Conservation (phyloP, 768 basidiomycete genomes). For the Sporobolomyces pararoseus region DNA sequence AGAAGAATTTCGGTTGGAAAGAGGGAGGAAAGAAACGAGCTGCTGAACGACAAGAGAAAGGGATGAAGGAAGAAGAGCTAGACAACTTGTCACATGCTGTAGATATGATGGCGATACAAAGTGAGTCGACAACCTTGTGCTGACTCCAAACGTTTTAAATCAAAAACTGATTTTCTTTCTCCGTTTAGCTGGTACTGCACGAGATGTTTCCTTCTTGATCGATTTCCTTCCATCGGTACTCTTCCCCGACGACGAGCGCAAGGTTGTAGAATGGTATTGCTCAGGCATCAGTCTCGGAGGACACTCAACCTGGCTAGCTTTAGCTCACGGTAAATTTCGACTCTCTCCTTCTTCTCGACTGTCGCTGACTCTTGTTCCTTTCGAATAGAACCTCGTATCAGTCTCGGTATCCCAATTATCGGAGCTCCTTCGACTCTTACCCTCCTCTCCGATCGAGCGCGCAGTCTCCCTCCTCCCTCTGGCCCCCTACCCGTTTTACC, state of each 20-base stretch:
- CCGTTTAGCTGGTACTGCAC: conserved; percentile 60
- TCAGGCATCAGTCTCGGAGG: conserved; percentile 78
- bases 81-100: conserved; percentile 41
- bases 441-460: conserved; percentile 37
- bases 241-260: conserved; percentile 64
- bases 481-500: conserved; percentile 17
- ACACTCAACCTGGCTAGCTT: conserved; percentile 72
- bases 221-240: conserved; percentile 72
- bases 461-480: conserved; percentile 1
- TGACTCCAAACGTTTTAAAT: not conserved
- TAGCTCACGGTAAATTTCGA: conserved; percentile 54
- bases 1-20: conserved; percentile 53
- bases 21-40: conserved; percentile 41
- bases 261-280: conserved; percentile 65
- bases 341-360: not conserved
- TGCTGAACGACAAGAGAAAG: conserved; percentile 54
- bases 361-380: not conserved
- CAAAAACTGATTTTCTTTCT: not conserved
- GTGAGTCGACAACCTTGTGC: conserved; percentile 46
- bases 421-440: conserved; percentile 38
- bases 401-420: conserved; percentile 44
- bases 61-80: conserved; percentile 46
- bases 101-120: conserved; percentile 57
- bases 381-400: conserved; percentile 40
- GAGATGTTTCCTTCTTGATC: conserved; percentile 74